Conservation (phyloP, 2,329 filamentous ascomycete species). For the Arthrobotrys entomopaga region DNA sequence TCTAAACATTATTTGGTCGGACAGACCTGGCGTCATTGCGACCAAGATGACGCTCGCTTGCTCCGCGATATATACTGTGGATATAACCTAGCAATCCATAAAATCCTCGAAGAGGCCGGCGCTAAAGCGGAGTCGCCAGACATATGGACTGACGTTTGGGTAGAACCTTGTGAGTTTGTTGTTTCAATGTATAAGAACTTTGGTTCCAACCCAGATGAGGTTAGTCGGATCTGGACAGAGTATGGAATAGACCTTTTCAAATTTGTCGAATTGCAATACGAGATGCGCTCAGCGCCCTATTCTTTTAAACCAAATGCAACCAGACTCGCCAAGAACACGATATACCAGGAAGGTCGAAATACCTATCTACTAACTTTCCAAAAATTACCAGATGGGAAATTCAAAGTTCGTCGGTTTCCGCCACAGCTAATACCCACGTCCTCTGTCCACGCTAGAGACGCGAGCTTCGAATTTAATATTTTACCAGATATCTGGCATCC, state of each 20-base stretch:
- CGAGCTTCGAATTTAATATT: conserved; percentile 14
- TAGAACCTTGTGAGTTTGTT: conserved; percentile 25
- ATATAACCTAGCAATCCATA: conserved; percentile 17
- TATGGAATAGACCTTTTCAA: conserved; percentile 40
- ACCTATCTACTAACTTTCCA: conserved; percentile 36
- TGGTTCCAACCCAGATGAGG: not conserved
- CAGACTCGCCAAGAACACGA: not conserved
- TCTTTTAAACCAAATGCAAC: conserved; percentile 24
- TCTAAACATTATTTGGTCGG: not conserved
- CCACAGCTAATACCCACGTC: conserved; percentile 8
- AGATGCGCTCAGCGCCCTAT: conserved; percentile 11
- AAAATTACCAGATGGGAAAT: not conserved
- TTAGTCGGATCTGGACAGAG: conserved; percentile 10
- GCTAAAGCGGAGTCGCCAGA: not conserved
- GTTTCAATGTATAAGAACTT: not conserved
- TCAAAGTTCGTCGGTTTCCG: conserved; percentile 24
- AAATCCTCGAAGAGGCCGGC: not conserved
- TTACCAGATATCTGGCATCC: conserved; percentile 42
- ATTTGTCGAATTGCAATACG: conserved; percentile 34
- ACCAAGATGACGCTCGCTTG: conserved; percentile 7
- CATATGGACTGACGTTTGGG: conserved; percentile 35
- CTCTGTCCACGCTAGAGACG: not conserved
- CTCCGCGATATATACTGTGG: conserved; percentile 36
- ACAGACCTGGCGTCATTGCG: conserved; percentile 25
- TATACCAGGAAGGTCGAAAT: not conserved